Percentiles rank a stretch among this genome's conserved stretches.
phyloP scores from a whole-genome alignment of 2,329 filamentous ascomycete genomes.

The Fusarium napiforme region DNA sequence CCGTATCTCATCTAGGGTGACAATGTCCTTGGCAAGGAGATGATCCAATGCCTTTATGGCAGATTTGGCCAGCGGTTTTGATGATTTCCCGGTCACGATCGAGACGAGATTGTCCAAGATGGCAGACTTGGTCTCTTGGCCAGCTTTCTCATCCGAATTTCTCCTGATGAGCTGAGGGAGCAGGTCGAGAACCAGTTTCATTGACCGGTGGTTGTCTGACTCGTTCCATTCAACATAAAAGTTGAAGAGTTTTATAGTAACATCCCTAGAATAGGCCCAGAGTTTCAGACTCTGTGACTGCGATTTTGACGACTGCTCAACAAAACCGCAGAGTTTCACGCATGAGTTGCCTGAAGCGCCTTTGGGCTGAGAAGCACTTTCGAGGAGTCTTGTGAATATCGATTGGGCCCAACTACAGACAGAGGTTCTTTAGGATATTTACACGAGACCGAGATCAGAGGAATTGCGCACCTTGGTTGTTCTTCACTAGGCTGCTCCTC shows the following conservation, averaged over 20 bases:
- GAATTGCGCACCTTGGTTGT: slow-evolving; percentile 52
- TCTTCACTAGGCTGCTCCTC: slow-evolving; percentile 51
- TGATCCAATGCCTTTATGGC: slow-evolving; percentile 74
- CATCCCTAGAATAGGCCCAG: slow-evolving; percentile 64
- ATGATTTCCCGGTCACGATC: slow-evolving; percentile 68
- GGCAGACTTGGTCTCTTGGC: slow-evolving; percentile 53
- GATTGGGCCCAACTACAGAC: slow-evolving; percentile 48
- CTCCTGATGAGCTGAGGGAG: slow-evolving; percentile 61
- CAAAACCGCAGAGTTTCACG: slow-evolving; percentile 69
- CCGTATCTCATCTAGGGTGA: slow-evolving; percentile 60
- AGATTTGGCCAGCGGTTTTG: slow-evolving; percentile 74
- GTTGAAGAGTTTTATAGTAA: slow-evolving; percentile 63
- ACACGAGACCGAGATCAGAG: slow-evolving; percentile 14
- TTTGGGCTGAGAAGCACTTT: slow-evolving; percentile 63
- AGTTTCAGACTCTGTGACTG: slow-evolving; percentile 52
- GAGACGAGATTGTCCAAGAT: slow-evolving; percentile 66
- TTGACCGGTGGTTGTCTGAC: slow-evolving; percentile 71
- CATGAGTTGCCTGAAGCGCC: slow-evolving; percentile 66
- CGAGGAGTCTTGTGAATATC: slow-evolving; percentile 61
- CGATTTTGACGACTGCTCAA: slow-evolving; percentile 68
- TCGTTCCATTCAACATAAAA: slow-evolving; percentile 76
- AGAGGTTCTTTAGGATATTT: slow-evolving; percentile 38
- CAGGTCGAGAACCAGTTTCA: slow-evolving; percentile 71
- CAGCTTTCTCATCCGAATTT: slow-evolving; percentile 58
- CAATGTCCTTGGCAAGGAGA: slow-evolving; percentile 69